Conservation (phyloP, 2,329 filamentous ascomycete genomes). For the Aspergillus tubingensis region DNA sequence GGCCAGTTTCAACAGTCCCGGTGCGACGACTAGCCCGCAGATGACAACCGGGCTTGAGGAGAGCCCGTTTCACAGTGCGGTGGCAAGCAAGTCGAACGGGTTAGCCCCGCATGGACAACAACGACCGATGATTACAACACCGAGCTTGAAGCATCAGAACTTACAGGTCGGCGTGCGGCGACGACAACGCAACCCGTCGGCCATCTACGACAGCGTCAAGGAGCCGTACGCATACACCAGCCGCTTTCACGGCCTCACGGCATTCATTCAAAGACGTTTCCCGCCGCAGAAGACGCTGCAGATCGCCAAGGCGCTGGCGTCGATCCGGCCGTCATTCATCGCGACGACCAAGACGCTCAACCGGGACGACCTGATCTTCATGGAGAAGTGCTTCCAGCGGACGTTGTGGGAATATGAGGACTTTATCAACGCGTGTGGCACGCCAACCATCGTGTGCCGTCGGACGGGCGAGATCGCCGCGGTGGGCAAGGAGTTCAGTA, state of each 20-base stretch:
- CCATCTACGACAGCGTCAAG: slow-evolving; percentile 85
- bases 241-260: slow-evolving; percentile 85
- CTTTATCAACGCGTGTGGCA: slow-evolving; percentile 83
- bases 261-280: slow-evolving; percentile 76
- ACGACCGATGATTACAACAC: slow-evolving; percentile 44
- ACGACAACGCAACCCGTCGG: slow-evolving; percentile 70
- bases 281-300: slow-evolving; percentile 73
- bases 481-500: slow-evolving; percentile 95
- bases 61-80: slow-evolving; percentile 27
- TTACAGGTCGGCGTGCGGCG: slow-evolving; percentile 48
- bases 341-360: slow-evolving; percentile 88
- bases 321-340: slow-evolving; percentile 90
- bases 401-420: slow-evolving; percentile 92
- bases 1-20: slow-evolving; percentile 58
- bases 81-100: slow-evolving; percentile 30
- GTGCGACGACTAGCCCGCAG: slow-evolving; percentile 58
- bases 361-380: slow-evolving; percentile 86
- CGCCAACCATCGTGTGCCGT: slow-evolving; percentile 87
- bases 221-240: slow-evolving; percentile 89
- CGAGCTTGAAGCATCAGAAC: slow-evolving; percentile 46
- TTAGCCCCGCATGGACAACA: slow-evolving; percentile 36
- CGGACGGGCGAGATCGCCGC: slow-evolving; percentile 93
- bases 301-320: slow-evolving; percentile 84
- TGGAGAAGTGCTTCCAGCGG: slow-evolving; percentile 95
- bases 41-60: slow-evolving; percentile 49